Evolutionary conservation across 129 eudicot genomes (phyloP).

Genomic region (Gnaphalium uliginosum): DNA sequence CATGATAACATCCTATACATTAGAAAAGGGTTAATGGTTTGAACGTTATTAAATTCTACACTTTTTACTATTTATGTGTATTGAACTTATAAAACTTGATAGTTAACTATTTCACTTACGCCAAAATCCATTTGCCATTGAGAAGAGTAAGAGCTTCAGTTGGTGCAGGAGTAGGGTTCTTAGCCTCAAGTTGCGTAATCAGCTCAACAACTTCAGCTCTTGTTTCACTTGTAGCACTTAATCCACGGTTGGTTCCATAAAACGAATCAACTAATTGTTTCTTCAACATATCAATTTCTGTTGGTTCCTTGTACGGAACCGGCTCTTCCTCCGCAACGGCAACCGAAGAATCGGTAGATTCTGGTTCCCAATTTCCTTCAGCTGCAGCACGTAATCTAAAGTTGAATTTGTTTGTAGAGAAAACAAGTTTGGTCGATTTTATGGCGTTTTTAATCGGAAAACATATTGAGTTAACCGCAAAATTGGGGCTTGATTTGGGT

Average conservation of each 20-base stretch:
- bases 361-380: slow-evolving; percentile 52
- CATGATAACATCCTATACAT: no score
- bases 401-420: slow-evolving; percentile 17
- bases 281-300: slow-evolving; percentile 70
- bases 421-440: neutral
- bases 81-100: no score
- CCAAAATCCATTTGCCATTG: slow-evolving; percentile 92
- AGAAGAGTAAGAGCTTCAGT: slow-evolving; percentile 75
- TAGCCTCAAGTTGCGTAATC: slow-evolving; percentile 84
- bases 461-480: slow-evolving; percentile 22
- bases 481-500: slow-evolving; percentile 23
- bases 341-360: slow-evolving; percentile 19
- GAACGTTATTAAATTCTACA: no score
- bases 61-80: no score
- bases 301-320: slow-evolving; percentile 37
- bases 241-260: slow-evolving; percentile 83
- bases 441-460: slow-evolving; percentile 23
- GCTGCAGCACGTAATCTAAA: slow-evolving; percentile 40
- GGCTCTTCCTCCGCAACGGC: slow-evolving; percentile 52
- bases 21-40: no score
- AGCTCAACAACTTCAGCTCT: slow-evolving; percentile 88
- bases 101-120: slow-evolving; percentile 40
- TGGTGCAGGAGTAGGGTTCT: slow-evolving; percentile 83
- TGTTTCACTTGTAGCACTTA: slow-evolving; percentile 79
- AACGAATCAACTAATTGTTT: slow-evolving; percentile 68